phyloP scores from a whole-genome alignment of 2,329 filamentous ascomycete species.

The Colletotrichum filicis region DNA sequence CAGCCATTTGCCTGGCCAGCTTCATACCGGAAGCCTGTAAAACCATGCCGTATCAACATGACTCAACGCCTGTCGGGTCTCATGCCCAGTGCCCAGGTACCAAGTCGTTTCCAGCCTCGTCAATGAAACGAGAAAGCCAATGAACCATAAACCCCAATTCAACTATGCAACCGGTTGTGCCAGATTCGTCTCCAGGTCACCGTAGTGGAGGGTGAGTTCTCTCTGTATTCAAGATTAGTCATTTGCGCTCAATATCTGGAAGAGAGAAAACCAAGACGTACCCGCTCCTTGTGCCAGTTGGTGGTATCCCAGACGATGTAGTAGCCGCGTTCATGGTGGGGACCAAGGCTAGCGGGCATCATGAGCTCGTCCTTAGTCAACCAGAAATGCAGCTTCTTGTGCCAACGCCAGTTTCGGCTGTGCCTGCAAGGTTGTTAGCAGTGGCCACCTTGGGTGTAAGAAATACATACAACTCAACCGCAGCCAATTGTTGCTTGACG shows the following conservation, averaged over 20 bases:
- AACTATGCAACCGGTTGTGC: slow-evolving; percentile 27
- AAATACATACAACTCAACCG: slow-evolving; percentile 67
- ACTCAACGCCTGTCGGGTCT: slow-evolving; percentile 30
- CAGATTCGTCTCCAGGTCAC: slow-evolving; percentile 65
- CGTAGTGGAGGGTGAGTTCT: slow-evolving; percentile 70
- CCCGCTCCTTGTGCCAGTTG: slow-evolving; percentile 72
- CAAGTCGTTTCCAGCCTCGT: slow-evolving; percentile 30
- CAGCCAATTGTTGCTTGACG: slow-evolving; percentile 71
- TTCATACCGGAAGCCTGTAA: slow-evolving; percentile 28
- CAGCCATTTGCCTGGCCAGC: slow-evolving; percentile 20
- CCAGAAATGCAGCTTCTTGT: slow-evolving; percentile 75
- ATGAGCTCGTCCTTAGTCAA: slow-evolving; percentile 75
- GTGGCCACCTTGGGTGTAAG: no score
- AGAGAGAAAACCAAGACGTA: slow-evolving; percentile 50
- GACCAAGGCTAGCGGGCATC: slow-evolving; percentile 69
- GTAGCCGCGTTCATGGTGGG: slow-evolving; percentile 71
- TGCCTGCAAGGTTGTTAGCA: slow-evolving; percentile 53
- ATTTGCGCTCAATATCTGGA: slow-evolving; percentile 7
- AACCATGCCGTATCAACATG: slow-evolving; percentile 29
- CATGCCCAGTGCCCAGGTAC: slow-evolving; percentile 22
- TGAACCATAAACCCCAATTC: slow-evolving; percentile 3
- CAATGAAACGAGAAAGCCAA: slow-evolving; percentile 14
- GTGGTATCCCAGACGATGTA: slow-evolving; percentile 74
- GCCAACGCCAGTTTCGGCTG: slow-evolving; percentile 75
- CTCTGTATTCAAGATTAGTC: slow-evolving; percentile 52